Evolutionary conservation across 192 early-diverging fungal genomes (phyloP), one percentile per base, ranked within the genome.

Genomic region (Diversispora epigaea): DNA sequence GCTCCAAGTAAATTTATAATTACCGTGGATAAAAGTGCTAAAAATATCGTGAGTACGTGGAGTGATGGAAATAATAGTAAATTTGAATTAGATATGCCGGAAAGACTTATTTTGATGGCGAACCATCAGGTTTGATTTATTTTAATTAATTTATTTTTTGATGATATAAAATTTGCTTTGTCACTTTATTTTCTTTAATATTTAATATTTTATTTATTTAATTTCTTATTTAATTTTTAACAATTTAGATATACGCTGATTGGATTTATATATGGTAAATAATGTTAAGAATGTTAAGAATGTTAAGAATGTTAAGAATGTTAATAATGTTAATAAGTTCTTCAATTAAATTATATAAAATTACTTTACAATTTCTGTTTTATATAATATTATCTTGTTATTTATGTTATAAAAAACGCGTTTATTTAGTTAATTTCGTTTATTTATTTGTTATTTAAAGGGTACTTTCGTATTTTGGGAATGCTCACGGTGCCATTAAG

Each of bases 401-500:
- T 32, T 32, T 32, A 32, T 32, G 39, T 40, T 62, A 3, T 22
- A 62, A 11, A 14, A 19, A 25, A 62, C 9, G 25, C 6, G 25
- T 21, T 11, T 4, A 19, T 25, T 32, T 19, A 39, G 2, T 22
- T 8, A 21, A 25, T 25, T 25, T 11, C 11, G 6, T 60, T n/a
- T 21, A 5, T 15, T 17, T 14, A 44, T 12, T 64, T 10, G 1
- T 17, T 45, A 64, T 9, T 8, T 44, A 44, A 83, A 82, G 83
- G 73, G 80, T 49, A 47, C 80, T 88, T 41, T 82, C 90, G 6
- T 91, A 92, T 78, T 77, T 88, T 67, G 86, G 88, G 25, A 82
- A 84, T 14, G 91, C 87, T 68, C 91, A 96, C 81, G 93, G 91
- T 15, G 87, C 85, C 64, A 69, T 99, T 61, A 97, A 97, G 81